phyloP scores from a whole-genome alignment of 441 rosid species.

The Brassica hybrid region DNA sequence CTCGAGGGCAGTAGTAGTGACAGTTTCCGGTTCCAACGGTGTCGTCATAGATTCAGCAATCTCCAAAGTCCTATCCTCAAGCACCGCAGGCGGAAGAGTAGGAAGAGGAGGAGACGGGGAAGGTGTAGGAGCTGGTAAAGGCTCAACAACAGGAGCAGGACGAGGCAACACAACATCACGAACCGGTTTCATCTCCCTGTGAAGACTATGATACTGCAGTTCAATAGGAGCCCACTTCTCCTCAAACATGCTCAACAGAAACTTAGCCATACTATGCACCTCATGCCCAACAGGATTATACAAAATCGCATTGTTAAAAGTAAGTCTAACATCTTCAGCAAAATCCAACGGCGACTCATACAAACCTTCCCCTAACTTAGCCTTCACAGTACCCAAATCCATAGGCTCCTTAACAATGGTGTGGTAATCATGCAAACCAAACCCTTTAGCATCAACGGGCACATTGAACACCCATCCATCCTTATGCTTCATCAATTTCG shows the following conservation, averaged over 20 bases:
- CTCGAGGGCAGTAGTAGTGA: slow-evolving; percentile 33
- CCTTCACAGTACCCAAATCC: slow-evolving; percentile 94
- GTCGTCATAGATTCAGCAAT: slow-evolving; percentile 50
- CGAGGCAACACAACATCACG: slow-evolving; percentile 34
- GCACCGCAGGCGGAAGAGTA: slow-evolving; percentile 21
- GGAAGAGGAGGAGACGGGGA: slow-evolving; percentile 35
- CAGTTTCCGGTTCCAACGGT: slow-evolving; percentile 45
- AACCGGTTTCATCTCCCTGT: slow-evolving; percentile 37
- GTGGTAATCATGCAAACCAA: slow-evolving; percentile 76
- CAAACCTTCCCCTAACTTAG: slow-evolving; percentile 55
- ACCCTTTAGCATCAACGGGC: slow-evolving; percentile 82
- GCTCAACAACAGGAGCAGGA: slow-evolving; percentile 46
- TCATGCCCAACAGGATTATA: slow-evolving; percentile 86
- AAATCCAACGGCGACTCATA: slow-evolving; percentile 74
- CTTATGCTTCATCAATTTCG: slow-evolving; percentile 78
- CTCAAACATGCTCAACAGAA: slow-evolving; percentile 48
- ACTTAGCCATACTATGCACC: slow-evolving; percentile 70
- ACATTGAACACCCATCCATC: slow-evolving; percentile 80
- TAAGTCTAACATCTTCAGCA: slow-evolving; percentile 86
- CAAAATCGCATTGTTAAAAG: slow-evolving; percentile 77
- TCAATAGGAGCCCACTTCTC: slow-evolving; percentile 56
- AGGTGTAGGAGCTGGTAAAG: slow-evolving; percentile 33
- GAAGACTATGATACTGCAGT: slow-evolving; percentile 43
- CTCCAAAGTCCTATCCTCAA: slow-evolving; percentile 50
- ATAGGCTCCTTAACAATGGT: slow-evolving; percentile 81